A percentile compares a stretch with the other conserved stretches of the same genome.
Conservation (phyloP, 441 rosid genomes). For the Isatis lusitanica region DNA sequence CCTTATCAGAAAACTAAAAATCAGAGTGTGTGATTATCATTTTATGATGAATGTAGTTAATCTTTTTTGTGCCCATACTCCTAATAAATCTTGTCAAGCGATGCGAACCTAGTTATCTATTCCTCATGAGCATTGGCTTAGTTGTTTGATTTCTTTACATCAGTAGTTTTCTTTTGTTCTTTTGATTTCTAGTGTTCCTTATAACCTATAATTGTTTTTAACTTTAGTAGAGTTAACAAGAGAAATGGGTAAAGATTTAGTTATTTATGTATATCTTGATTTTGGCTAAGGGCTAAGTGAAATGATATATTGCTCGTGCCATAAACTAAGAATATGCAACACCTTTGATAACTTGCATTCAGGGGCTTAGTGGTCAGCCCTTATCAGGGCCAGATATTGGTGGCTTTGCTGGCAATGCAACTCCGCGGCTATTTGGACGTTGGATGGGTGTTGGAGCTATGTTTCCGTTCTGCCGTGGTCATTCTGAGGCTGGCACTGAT, state of each 20-base stretch:
- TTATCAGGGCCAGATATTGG: constrained; percentile 98
- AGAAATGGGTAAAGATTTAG: neutral
- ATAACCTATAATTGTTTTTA: neutral
- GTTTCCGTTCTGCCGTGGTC: constrained; percentile 98
- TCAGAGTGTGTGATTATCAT: constrained; percentile 1
- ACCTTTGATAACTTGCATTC: constrained; percentile 34
- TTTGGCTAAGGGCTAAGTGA: neutral
- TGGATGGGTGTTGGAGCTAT: constrained; percentile 98
- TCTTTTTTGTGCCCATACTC: neutral
- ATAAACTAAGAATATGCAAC: neutral
- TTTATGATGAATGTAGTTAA: neutral
- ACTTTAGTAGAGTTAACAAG: neutral
- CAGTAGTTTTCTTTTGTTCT: neutral
- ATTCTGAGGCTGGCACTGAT: constrained; percentile 66
- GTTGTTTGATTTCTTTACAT: neutral
- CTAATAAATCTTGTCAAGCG: constrained; percentile 3
- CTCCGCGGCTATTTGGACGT: constrained; percentile 87
- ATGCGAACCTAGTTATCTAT: neutral
- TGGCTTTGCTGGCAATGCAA: constrained; percentile 91
- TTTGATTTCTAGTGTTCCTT: neutral
- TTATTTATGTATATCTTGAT: neutral
- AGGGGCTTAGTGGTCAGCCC: constrained; percentile 98
- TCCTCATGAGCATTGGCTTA: neutral
- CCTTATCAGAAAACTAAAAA: neutral
- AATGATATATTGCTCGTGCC: neutral